A percentile compares a stretch with the other conserved stretches of the same genome.
Conservation (phyloP, 768 basidiomycete species). For the Panaeolus cyanescens region DNA sequence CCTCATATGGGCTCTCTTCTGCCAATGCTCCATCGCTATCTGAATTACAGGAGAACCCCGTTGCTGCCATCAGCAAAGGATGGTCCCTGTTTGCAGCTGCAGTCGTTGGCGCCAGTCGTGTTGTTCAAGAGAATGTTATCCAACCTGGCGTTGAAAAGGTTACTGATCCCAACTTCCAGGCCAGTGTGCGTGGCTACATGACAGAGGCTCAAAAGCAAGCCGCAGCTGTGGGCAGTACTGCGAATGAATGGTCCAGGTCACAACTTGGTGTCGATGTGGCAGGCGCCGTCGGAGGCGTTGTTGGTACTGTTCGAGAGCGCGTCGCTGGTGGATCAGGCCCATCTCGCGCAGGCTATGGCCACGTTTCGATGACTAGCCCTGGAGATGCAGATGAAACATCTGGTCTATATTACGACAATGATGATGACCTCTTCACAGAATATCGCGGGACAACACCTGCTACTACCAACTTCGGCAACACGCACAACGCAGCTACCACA, state of each 20-base stretch:
- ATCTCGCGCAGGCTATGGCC: constrained; percentile 49
- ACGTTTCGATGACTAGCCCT: constrained; percentile 39
- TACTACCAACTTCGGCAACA: constrained; percentile 13
- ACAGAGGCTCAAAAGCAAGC: constrained; percentile 68
- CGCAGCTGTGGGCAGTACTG: constrained; percentile 57
- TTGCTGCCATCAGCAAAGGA: constrained; percentile 85
- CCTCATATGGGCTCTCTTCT: constrained; percentile 75
- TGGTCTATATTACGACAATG: constrained; percentile 68
- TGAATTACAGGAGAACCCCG: constrained; percentile 87
- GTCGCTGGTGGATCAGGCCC: constrained; percentile 51
- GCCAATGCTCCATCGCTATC: constrained; percentile 74
- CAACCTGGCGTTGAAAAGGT: constrained; percentile 87
- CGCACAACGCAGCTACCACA: constrained; percentile 10
- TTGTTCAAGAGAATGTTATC: constrained; percentile 83
- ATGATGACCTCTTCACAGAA: constrained; percentile 66
- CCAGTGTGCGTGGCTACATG: constrained; percentile 73
- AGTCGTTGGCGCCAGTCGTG: constrained; percentile 76
- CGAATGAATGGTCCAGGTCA: constrained; percentile 76
- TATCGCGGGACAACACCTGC: constrained; percentile 31
- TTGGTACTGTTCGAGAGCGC: constrained; percentile 61
- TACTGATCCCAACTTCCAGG: constrained; percentile 78
- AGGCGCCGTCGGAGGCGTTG: constrained; percentile 70
- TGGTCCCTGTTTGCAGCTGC: constrained; percentile 95
- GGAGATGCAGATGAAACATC: constrained; percentile 58
- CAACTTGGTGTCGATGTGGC: constrained; percentile 87